Base-by-base conservation (phyloP, 805 yeast species). In the Teunomyces atbi region DNA sequence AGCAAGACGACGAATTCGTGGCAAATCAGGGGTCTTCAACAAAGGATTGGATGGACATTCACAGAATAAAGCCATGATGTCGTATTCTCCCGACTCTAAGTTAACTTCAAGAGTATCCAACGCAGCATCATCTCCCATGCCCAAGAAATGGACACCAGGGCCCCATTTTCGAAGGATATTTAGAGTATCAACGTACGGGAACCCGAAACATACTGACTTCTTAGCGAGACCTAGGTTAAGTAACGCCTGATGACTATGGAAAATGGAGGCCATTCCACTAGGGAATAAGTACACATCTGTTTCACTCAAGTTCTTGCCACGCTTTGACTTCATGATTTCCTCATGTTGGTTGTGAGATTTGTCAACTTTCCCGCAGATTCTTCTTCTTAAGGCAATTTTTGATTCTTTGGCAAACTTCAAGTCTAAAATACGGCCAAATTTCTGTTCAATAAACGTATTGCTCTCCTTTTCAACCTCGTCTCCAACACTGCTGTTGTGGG, bases 21-120 rank as follows among this genome's bases (percentile, higher is more conserved):
- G 62, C 58, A 94, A 69, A 61, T 95, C 81, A 1, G 97, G 96
- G 38, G 96, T 86, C 59, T 82, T 86, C 51, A 95, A 71, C 49
- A 91, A 70, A n/a, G 98, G 98, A 64, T 91, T 91, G 0, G 96
- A 86, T 1, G 99, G 99, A 50, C 96, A 85, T 65, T 94, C 99
- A 62, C 96, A 86, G 60, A 89, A 88, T 32, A 94, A 75, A 0
- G 88, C 87, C 54, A 87, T 62, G n/a, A 88, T 81, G 48, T 76
- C 79, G 34, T 60, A 45, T 13, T 90, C 90, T 0, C 77, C 74
- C 3, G 54, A 50, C 45, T 76, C 79, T 47, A 94, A 74, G 41
- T 77, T 68, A 5, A 56, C 55, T 58, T 89, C 94, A 34, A 94
- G 66, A 43, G 83, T 83, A 44, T 74, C 81, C 42, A 90, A 64